A percentile compares a stretch with the other conserved stretches of the same genome.
phyloP scores from a whole-genome alignment of 2,329 filamentous ascomycete genomes.

The Sordariomycetes sp. region DNA sequence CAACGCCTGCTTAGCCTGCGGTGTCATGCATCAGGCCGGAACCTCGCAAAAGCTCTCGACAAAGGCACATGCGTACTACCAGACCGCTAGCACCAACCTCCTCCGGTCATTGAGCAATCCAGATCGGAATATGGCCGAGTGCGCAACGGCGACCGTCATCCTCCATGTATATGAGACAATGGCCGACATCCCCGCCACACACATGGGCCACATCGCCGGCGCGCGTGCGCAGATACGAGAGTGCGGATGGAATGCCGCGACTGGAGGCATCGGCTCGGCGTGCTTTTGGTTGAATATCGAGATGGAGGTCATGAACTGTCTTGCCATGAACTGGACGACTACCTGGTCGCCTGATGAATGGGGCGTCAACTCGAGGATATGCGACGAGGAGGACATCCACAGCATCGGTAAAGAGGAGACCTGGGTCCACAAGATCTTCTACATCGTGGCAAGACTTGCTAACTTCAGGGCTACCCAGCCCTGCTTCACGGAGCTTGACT shows the following conservation, averaged over 20 bases:
- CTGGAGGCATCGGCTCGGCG: slow-evolving; percentile 69
- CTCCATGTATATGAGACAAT: slow-evolving; percentile 92
- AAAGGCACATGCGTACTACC: slow-evolving; percentile 75
- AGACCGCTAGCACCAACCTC: slow-evolving; percentile 72
- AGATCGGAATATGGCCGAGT: slow-evolving; percentile 73
- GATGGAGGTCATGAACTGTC: slow-evolving; percentile 81
- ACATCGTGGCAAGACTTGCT: slow-evolving; percentile 76
- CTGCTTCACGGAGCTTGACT: slow-evolving; percentile 47
- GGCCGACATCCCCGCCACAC: slow-evolving; percentile 67
- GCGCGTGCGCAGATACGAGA: slow-evolving; percentile 81
- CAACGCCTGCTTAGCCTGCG: slow-evolving; percentile 83
- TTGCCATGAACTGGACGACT: slow-evolving; percentile 79
- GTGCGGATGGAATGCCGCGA: slow-evolving; percentile 77
- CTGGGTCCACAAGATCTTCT: slow-evolving; percentile 85
- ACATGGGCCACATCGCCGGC: slow-evolving; percentile 86
- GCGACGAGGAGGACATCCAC: slow-evolving; percentile 33
- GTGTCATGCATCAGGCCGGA: slow-evolving; percentile 69
- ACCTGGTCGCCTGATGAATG: slow-evolving; percentile 87
- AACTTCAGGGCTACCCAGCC: slow-evolving; percentile 72
- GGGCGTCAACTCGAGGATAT: slow-evolving; percentile 73
- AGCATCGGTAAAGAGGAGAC: slow-evolving; percentile 57
- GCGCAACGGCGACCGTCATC: slow-evolving; percentile 78
- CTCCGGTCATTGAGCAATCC: slow-evolving; percentile 73
- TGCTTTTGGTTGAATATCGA: slow-evolving; percentile 94
- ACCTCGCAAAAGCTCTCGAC: slow-evolving; percentile 66